These are phyloP conservation scores for Microsporum audouinii DNA, from an alignment of 2,329 filamentous ascomycete genomes.

Conservation along the genomic window DNA sequence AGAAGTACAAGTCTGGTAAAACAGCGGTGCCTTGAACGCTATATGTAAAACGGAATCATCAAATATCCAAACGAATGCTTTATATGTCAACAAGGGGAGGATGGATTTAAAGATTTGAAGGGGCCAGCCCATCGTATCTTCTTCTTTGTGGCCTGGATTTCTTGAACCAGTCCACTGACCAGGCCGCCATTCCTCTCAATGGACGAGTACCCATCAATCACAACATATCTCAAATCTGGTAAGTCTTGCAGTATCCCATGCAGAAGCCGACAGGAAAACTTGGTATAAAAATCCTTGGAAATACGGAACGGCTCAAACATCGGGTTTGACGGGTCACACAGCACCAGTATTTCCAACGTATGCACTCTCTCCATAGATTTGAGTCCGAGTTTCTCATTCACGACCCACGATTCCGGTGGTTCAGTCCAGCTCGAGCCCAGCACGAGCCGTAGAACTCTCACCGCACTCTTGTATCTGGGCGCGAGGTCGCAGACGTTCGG, in stretches of 20 bases:
- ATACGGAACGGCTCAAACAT: slow-evolving; percentile 1
- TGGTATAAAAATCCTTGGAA: slow-evolving; percentile 4
- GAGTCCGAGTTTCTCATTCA: slow-evolving; percentile 2
- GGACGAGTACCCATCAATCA: slow-evolving; percentile 1
- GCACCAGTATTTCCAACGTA: slow-evolving; percentile 3
- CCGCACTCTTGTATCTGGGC: background rate
- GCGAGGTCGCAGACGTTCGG: background rate
- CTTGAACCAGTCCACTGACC: background rate
- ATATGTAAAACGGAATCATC: background rate
- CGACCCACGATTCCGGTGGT: slow-evolving; percentile 2
- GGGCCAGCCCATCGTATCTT: slow-evolving; percentile 2
- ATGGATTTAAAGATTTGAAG: background rate
- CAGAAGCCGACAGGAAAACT: background rate
- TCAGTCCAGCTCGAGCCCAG: slow-evolving; percentile 2
- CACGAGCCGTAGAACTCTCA: slow-evolving; percentile 4
- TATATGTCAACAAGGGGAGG: background rate
- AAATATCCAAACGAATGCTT: background rate
- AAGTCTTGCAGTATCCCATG: background rate
- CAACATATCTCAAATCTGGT: background rate
- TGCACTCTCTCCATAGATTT: background rate
- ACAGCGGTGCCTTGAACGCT: background rate
- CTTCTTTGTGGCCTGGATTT: background rate
- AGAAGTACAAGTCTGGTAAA: background rate
- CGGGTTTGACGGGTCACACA: slow-evolving; percentile 3
- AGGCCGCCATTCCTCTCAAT: slow-evolving; percentile 1